Evolutionary conservation across 176 grass and related monocot genomes (phyloP), one percentile per base, ranked within the genome.

Genomic region (Juncus inflexus): DNA sequence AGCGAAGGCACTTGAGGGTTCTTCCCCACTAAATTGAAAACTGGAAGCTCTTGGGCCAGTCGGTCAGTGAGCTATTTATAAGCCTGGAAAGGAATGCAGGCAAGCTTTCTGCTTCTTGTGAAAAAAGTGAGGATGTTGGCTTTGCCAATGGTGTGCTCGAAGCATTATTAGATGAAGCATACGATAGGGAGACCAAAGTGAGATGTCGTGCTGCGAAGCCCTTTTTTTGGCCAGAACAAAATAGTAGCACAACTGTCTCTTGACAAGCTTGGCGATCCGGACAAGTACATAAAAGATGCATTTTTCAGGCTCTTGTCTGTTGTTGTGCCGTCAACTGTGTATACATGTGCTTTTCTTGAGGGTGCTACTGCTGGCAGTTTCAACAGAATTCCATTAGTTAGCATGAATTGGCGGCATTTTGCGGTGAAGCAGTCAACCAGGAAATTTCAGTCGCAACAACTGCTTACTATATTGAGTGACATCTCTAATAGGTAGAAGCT

Each of bases 231-330:
- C 65, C 72, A 84, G 77, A 90, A 81, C 74, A 74, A 69, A 40
- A 63, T 76, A 73, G 63, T 85, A 12, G 61, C 82, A 16, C 57
- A 76, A 43, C 81, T 96, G 73, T 67, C 82, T 75, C 91, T 96
- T 78, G 87, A 91, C 77, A 96, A 96, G 77, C 84, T 96, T 73
- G 86, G 74, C 54, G 91, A 96, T 91, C 91, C 91, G 76, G 84
- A 96, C 68, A 83, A 12, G 63, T 66, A 70, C 45, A 75, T 90
- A 69, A 96, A 83, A 74, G 80, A 83, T 63, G 66, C 64, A 54
- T 96, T 91, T 83, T 61, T 82, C 64, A 96, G 74, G 78, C 76
- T 96, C 41, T 49, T 86, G 42, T 85, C 91, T 67, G 52, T 91
- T 50, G 71, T 75, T 59, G 63, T 96, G 54, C 91, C 84, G 69